Evolutionary conservation across 2,329 filamentous ascomycete genomes (phyloP), one percentile per base, ranked within the genome.

Genomic region (Lasiodiplodia citricola): DNA sequence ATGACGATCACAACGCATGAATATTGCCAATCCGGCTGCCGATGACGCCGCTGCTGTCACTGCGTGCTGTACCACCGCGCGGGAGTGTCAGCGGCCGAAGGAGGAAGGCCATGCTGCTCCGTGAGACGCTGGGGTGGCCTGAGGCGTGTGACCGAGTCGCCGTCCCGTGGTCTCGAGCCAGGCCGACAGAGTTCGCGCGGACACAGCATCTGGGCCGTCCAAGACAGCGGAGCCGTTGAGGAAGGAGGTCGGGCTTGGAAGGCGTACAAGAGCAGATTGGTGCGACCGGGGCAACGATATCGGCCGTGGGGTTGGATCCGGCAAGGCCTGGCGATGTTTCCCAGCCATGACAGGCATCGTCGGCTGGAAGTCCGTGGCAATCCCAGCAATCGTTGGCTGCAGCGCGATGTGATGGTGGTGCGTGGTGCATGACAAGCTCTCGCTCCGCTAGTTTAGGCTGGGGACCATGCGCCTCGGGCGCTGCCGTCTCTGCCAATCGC

Each of bases 341-440:
- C 57, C 52, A 67, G 54, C 23, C 37, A 50, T 35, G 65, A 52
- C 54, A 57, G 54, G 41, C 28, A 28, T 51, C 23, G 31, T 16
- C 47, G 56, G 56, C n/a, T 47, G 50, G 66, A 52, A 68, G 16
- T 35, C 51, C 35, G 57, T 31, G 57, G 58, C 14, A 56, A 57
- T 55, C 21, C 62, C 23, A 21, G 62, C 51, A 52, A 44, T 41
- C 38, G 50, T 37, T 69, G 63, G 68, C 52, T 66, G 62, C 52
- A 56, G 35, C 44, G 25, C 47, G 52, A 60, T 57, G 63, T 60
- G 55, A 69, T 57, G 54, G 52, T 69, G 52, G 44, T 58, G 60
- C 47, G 62, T 57, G 35, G 54, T 76, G 77, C 76, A 77, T 73
- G 74, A 76, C 74, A 79, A 79, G 77, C 76, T 77, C 78, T 67